These are phyloP conservation scores for Candida buenavistaensis DNA, from an alignment of 1,139 yeast species.

Conservation along the genomic window DNA sequence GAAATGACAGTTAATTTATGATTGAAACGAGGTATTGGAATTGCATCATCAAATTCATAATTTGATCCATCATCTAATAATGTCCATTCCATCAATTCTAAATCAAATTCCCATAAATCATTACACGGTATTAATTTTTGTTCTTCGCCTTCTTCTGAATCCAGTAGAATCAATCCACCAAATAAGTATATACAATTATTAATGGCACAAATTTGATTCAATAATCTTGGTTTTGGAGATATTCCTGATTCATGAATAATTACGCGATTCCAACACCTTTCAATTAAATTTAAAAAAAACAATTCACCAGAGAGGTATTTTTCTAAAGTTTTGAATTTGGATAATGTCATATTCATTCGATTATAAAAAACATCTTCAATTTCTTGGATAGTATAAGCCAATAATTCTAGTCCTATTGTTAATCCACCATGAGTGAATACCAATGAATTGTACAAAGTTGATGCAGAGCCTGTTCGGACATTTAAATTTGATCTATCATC, in stretches of 20 bases:
- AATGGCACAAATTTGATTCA: constrained; percentile 54
- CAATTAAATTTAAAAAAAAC: constrained; percentile 56
- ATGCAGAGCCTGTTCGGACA: constrained; percentile 67
- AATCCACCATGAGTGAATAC: constrained; percentile 69
- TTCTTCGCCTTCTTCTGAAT: constrained; percentile 7
- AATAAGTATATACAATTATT: constrained; percentile 54
- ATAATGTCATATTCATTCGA: constrained; percentile 24
- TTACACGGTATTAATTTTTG: constrained; percentile 45
- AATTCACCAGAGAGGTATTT: constrained; percentile 57
- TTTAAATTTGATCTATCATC: constrained; percentile 53
- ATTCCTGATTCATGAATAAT: constrained; percentile 7
- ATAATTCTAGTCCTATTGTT: constrained; percentile 55
- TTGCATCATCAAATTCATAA: constrained; percentile 23
- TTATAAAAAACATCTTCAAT: constrained; percentile 26
- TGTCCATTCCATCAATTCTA: constrained; percentile 51
- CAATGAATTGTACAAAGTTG: constrained; percentile 56
- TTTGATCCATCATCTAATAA: constrained; percentile 44
- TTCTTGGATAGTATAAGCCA: constrained; percentile 35
- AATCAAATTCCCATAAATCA: constrained; percentile 68
- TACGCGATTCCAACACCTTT: constrained; percentile 55
- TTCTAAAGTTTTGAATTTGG: constrained; percentile 29
- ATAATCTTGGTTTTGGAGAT: constrained; percentile 56
- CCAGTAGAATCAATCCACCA: constrained; percentile 56
- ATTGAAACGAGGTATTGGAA: constrained; percentile 48
- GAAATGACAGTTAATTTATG: constrained; percentile 52